Evolutionary conservation across 2,329 filamentous ascomycete species (phyloP), one percentile per base, ranked within the genome.

Genomic region (Emmonsia crescens): DNA sequence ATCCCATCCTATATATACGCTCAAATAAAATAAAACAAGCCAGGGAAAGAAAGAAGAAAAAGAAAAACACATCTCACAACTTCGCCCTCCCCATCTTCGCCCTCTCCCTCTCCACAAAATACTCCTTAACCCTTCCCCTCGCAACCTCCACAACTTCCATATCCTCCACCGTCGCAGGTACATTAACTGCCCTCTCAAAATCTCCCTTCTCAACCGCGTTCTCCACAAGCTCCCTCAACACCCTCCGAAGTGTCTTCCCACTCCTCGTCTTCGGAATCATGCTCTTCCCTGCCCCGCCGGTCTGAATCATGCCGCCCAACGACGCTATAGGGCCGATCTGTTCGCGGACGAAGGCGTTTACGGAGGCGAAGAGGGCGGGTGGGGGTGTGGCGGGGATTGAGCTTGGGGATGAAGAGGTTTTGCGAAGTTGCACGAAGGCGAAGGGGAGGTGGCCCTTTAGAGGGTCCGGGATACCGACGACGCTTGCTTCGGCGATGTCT

Each of bases 361-460:
- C 67, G 14, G 68, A 70, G 1, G 66, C 65, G 66, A 83, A 79
- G 16, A 85, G 74, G 55, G 77, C 70, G 1, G 72, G 64, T 0
- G 78, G 74, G 5, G 73, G 66, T 1, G 68, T 72, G 16, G 76
- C 75, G 6, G 75, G 72, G 2, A 76, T 61, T 6, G 72, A 68
- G 71, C 10, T 75, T 75, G 5, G 74, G 71, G 1, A 75, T 57
- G 2, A 62, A 38, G 54, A 42, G 16, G 27, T 48, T 31, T 62
- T 9, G 79, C 80, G 1, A 78, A 82, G 72, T 83, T 84, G 87
- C 67, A 96, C 81, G 72, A 96, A 96, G 10, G 91, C 92, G 70
- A 97, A 96, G 0, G 93, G 92, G 5, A 96, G 82, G 68, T 96
- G 91, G 21, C 92, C 93, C 73, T 97, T 97, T 51, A 96, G 79